Evolutionary conservation across 495 filamentous ascomycete species (phyloP).

Genomic region (Penicillium cataractarum): DNA sequence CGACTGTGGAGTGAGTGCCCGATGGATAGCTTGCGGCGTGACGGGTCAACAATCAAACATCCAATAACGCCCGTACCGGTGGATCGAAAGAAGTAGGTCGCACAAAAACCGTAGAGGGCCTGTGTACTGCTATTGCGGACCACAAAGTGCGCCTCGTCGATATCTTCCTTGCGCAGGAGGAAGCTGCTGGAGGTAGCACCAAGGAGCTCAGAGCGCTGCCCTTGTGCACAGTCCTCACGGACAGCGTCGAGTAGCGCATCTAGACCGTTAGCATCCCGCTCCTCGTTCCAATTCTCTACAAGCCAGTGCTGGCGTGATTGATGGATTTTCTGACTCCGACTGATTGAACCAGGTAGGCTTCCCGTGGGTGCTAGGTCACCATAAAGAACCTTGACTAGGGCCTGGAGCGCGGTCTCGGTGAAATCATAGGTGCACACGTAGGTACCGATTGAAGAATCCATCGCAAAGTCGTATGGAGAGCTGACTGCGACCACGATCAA

Average conservation of each 20-base stretch:
- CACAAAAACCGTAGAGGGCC: conserved; percentile 85
- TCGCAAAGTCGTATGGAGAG: conserved; percentile 94
- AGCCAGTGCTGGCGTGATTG: conserved; percentile 88
- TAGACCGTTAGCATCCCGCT: conserved; percentile 71
- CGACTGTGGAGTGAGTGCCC: conserved; percentile 82
- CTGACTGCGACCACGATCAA: conserved; percentile 87
- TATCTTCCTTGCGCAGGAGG: conserved; percentile 63
- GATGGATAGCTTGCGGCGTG: conserved; percentile 81
- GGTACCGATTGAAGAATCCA: conserved; percentile 81
- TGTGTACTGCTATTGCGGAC: conserved; percentile 90
- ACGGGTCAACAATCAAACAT: conserved; percentile 80
- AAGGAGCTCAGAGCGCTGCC: conserved; percentile 60
- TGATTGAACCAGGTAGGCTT: conserved; percentile 75
- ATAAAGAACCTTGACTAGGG: conserved; percentile 78
- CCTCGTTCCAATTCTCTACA: conserved; percentile 79
- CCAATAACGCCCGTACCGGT: conserved; percentile 76
- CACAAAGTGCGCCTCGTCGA: conserved; percentile 83
- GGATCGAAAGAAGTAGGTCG: conserved; percentile 76
- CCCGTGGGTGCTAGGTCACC: conserved; percentile 75
- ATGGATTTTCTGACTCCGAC: conserved; percentile 78
- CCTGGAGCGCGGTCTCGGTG: conserved; percentile 83
- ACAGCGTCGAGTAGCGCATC: conserved; percentile 67
- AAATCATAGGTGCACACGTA: conserved; percentile 95
- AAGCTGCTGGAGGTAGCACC: conserved; percentile 77
- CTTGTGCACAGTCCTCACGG: conserved; percentile 58